phyloP scores from a whole-genome alignment of 139 green algal genomes.

The Chlorella sp. region DNA sequence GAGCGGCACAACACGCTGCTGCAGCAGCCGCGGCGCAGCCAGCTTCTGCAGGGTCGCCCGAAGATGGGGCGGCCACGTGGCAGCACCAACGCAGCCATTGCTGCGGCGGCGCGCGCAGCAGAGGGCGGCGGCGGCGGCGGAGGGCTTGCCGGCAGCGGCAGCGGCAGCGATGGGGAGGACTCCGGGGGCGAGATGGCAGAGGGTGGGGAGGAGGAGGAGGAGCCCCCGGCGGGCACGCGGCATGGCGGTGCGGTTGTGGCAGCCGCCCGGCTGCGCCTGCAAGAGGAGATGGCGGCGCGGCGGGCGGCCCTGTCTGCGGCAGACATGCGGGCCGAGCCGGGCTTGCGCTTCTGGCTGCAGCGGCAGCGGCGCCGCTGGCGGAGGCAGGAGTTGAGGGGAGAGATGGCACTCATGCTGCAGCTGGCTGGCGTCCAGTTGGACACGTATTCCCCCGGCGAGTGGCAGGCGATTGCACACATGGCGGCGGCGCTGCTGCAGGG shows the following conservation, averaged over 20 bases:
- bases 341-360: slow-evolving; percentile 59
- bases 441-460: slow-evolving; percentile 40
- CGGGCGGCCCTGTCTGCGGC: slow-evolving; percentile 23
- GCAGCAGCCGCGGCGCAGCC: background rate
- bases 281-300: slow-evolving; percentile 40
- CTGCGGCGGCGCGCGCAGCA: background rate
- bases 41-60: background rate
- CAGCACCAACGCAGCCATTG: background rate
- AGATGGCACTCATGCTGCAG: slow-evolving; percentile 57
- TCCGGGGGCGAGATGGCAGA: background rate
- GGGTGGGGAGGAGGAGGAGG: slow-evolving; percentile 9
- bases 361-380: slow-evolving; percentile 62
- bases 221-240: background rate
- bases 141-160: background rate
- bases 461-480: slow-evolving; percentile 48
- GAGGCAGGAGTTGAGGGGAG: slow-evolving; percentile 28
- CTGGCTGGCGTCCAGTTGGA: slow-evolving; percentile 62
- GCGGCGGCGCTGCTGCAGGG: slow-evolving; percentile 44
- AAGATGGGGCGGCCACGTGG: slow-evolving; percentile 17
- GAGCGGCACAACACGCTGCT: slow-evolving; percentile 45
- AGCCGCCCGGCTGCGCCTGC: slow-evolving; percentile 8
- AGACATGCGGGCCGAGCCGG: slow-evolving; percentile 36
- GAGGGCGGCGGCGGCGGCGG: background rate
- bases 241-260: background rate
- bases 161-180: background rate